Conservation (phyloP, 2,329 filamentous ascomycete genomes). For the Talaromyces sp. region DNA sequence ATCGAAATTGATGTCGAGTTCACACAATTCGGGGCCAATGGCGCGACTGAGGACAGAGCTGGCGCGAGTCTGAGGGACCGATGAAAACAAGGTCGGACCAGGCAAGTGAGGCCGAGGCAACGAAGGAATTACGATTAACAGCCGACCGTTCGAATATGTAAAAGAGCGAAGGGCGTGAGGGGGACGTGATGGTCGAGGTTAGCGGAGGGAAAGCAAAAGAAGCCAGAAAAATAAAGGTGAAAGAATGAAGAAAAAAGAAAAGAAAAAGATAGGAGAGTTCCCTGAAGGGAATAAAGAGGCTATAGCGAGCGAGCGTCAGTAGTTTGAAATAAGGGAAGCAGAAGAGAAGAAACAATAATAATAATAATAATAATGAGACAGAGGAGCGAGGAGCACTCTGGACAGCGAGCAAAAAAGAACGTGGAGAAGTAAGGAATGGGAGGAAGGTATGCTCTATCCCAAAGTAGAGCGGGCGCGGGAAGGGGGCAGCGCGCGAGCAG, state of each 20-base stretch:
- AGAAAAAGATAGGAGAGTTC: constrained; percentile 13
- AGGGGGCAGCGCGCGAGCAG: constrained; percentile 4
- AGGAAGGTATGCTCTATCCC: constrained; percentile 12
- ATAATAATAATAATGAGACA: constrained; percentile 2
- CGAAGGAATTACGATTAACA: neutral
- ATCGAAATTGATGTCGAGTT: neutral
- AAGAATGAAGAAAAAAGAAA: constrained; percentile 15
- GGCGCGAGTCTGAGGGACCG: neutral
- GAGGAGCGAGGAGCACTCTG: constrained; percentile 13
- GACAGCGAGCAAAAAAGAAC: constrained; percentile 20
- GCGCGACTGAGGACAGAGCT: neutral
- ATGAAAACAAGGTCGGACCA: neutral
- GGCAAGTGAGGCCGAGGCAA: neutral
- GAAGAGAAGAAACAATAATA: constrained; percentile 4
- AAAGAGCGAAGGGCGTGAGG: constrained; percentile 8
- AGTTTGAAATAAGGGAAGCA: neutral
- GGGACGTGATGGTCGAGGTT: constrained; percentile 6
- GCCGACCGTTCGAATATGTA: neutral
- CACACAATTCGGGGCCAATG: neutral
- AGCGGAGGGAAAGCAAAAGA: neutral
- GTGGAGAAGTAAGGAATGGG: constrained; percentile 17
- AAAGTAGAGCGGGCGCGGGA: constrained; percentile 7
- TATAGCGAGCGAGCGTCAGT: neutral
- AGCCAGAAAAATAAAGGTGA: constrained; percentile 3
- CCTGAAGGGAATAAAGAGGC: constrained; percentile 2